Percentiles rank a stretch among this genome's conserved stretches.
Conservation (phyloP, 495 filamentous ascomycete species). For the Neohortaea acidophila region DNA sequence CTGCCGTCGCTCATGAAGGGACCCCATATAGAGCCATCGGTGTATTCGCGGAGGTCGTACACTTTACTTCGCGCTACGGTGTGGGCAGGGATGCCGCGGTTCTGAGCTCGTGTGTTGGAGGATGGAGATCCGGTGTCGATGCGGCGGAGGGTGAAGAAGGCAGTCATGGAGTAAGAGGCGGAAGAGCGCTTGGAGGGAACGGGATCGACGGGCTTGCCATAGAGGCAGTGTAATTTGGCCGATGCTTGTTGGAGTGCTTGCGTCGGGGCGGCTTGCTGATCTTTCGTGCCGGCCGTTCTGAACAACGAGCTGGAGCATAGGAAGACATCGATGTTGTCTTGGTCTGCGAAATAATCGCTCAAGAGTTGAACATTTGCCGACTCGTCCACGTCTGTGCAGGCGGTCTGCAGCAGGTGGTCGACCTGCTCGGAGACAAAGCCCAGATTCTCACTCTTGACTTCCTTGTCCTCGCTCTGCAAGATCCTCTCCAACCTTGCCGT, state of each 20-base stretch:
- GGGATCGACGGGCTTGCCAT: constrained; percentile 35
- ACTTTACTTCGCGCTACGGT: constrained; percentile 44
- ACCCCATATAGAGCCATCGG: constrained; percentile 39
- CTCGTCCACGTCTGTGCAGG: constrained; percentile 4
- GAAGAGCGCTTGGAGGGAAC: constrained; percentile 16
- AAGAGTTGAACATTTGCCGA: constrained; percentile 26
- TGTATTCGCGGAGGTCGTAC: constrained; percentile 51
- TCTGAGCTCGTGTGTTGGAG: constrained; percentile 6
- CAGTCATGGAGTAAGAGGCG: neutral
- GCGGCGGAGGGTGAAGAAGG: constrained; percentile 4
- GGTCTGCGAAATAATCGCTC: constrained; percentile 21
- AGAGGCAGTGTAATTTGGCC: constrained; percentile 47
- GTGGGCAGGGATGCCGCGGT: constrained; percentile 24
- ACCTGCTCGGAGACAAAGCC: constrained; percentile 13
- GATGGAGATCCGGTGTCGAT: constrained; percentile 1
- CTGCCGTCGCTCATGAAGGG: constrained; percentile 42
- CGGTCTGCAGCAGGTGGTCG: constrained; percentile 20
- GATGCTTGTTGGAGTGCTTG: constrained; percentile 35
- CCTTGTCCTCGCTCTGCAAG: constrained; percentile 23
- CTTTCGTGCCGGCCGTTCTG: constrained; percentile 26
- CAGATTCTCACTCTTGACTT: constrained; percentile 23
- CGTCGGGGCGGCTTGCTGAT: constrained; percentile 13
- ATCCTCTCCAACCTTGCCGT: constrained; percentile 34
- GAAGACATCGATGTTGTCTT: constrained; percentile 31
- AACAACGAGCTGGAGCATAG: constrained; percentile 40